These are phyloP conservation scores for Magnolia sinica DNA, from an alignment of 164 flowering plant species.

Conservation along the genomic window DNA sequence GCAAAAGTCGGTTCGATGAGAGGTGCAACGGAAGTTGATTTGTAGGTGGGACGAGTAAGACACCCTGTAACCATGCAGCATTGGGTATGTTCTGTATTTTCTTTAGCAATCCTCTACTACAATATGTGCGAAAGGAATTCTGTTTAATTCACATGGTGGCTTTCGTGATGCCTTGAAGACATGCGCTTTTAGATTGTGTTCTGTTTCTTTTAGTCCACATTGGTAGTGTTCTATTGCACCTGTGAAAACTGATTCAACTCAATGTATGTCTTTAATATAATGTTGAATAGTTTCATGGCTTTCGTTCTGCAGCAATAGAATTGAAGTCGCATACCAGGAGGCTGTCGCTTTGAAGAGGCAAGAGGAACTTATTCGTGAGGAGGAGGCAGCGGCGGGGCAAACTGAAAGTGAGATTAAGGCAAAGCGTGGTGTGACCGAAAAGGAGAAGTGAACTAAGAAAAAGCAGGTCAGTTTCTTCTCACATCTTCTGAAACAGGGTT, in stretches of 20 bases:
- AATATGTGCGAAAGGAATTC: not conserved
- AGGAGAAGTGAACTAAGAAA: slow-evolving; percentile 87
- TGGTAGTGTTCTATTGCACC: not conserved
- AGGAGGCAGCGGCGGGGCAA: slow-evolving; percentile 76
- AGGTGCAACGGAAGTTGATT: too few relatives aligned
- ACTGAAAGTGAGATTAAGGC: slow-evolving; percentile 82
- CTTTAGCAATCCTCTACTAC: not conserved
- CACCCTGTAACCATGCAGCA: too few relatives aligned
- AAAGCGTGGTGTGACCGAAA: slow-evolving; percentile 64
- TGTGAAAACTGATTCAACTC: not conserved
- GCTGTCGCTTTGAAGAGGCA: slow-evolving; percentile 96
- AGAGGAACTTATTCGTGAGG: slow-evolving; percentile 98
- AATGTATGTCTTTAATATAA: not conserved
- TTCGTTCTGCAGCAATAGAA: slow-evolving; percentile 53
- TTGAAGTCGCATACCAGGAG: slow-evolving; percentile 97
- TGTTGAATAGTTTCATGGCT: not conserved
- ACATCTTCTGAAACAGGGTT: not conserved
- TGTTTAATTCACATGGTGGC: too few relatives aligned
- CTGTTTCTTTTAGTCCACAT: not conserved
- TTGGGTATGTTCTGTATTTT: not conserved
- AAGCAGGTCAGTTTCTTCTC: slow-evolving; percentile 56
- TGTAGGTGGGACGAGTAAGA: too few relatives aligned
- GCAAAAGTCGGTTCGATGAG: too few relatives aligned
- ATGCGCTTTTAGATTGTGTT: not conserved
- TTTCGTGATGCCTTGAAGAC: not conserved